phyloP scores from a whole-genome alignment of 2,329 filamentous ascomycete genomes.

The Aspergillus vadensis region DNA sequence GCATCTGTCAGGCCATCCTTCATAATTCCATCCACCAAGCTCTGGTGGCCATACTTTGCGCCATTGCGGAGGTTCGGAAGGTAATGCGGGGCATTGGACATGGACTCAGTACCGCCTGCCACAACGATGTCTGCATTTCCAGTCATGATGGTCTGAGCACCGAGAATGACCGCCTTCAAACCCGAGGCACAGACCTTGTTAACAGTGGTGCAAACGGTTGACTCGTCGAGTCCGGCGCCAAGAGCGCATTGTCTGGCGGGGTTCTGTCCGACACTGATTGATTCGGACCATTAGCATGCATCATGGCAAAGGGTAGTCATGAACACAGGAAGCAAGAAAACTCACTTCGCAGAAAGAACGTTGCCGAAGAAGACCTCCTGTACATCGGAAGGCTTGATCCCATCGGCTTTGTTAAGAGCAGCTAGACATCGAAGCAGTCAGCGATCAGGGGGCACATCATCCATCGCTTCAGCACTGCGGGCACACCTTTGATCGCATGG shows the following conservation, averaged over 20 bases:
- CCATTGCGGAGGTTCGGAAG: constrained; percentile 82
- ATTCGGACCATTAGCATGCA: constrained; percentile 17
- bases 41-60: constrained; percentile 91
- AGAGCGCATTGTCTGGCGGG: constrained; percentile 93
- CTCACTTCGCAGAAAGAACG: constrained; percentile 91
- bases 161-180: constrained; percentile 91
- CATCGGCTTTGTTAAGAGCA: constrained; percentile 81
- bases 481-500: constrained; percentile 84
- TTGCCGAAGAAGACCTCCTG: constrained; percentile 98
- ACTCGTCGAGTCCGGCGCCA: constrained; percentile 78
- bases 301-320: not conserved
- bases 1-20: constrained; percentile 94
- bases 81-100: constrained; percentile 98
- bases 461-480: constrained; percentile 7
- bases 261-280: constrained; percentile 81
- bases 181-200: constrained; percentile 99
- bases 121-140: constrained; percentile 92
- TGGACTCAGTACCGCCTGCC: constrained; percentile 93
- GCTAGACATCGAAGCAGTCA: constrained; percentile 44
- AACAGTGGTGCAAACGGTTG: constrained; percentile 83
- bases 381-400: constrained; percentile 84
- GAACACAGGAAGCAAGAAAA: constrained; percentile 11
- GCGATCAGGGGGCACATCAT: not conserved
- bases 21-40: constrained; percentile 84
- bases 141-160: constrained; percentile 95